These are phyloP conservation scores for Colletotrichum cereale DNA, from an alignment of 2,329 filamentous ascomycete genomes.

Conservation along the genomic window DNA sequence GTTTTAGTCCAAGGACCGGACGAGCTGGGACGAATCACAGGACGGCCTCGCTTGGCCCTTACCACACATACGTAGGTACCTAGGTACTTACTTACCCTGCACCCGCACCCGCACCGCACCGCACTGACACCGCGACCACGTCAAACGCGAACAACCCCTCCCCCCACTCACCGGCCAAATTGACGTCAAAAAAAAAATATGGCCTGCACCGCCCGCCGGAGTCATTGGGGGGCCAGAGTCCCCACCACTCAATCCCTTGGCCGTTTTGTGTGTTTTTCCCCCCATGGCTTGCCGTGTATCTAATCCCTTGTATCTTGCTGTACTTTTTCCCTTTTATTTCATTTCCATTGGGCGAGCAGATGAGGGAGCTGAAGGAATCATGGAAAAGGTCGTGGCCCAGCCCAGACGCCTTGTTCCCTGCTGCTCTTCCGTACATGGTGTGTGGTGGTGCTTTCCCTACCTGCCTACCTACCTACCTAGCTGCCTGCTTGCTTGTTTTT, in stretches of 20 bases:
- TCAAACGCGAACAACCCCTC: constrained; percentile 38
- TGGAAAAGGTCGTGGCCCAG: constrained; percentile 13
- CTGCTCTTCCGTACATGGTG: too few species aligned
- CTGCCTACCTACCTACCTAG: too few species aligned
- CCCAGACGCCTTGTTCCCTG: background rate
- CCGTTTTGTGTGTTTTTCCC: constrained; percentile 15
- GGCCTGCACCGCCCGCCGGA: constrained; percentile 22
- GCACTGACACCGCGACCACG: constrained; percentile 5
- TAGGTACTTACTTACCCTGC: too few species aligned
- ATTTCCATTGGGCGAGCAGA: background rate
- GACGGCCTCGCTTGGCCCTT: constrained; percentile 21
- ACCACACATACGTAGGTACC: too few species aligned
- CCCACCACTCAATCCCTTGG: constrained; percentile 12
- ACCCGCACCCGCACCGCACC: too few species aligned
- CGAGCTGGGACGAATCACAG: constrained; percentile 13
- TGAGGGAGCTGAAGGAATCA: background rate
- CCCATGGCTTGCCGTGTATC: background rate
- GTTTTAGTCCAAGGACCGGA: background rate
- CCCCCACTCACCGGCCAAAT: constrained; percentile 36
- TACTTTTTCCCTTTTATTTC: background rate
- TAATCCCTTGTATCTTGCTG: background rate
- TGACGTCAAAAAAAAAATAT: constrained; percentile 39
- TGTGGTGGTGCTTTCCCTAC: background rate
- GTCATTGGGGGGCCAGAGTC: constrained; percentile 5
- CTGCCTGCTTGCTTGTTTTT: background rate